Conservation (phyloP, 306 rosid species). For the Potentilla sterilis region DNA sequence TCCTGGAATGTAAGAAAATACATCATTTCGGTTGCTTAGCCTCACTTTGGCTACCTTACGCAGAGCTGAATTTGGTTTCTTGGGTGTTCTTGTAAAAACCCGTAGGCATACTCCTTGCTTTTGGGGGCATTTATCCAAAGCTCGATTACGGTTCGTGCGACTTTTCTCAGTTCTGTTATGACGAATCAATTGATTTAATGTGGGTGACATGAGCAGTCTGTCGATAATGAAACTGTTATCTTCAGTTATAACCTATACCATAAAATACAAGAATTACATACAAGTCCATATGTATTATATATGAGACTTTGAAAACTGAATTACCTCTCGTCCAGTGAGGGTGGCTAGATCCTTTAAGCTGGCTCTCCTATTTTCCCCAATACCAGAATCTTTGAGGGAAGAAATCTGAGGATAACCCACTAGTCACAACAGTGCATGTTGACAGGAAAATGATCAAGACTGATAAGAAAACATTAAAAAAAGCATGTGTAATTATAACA, state of each 20-base stretch:
- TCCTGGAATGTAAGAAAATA: no score
- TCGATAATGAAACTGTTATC: conserved; percentile 77
- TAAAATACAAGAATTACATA: conserved; percentile 1
- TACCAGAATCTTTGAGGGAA: conserved; percentile 94
- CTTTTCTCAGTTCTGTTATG: background rate
- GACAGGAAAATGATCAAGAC: conserved; percentile 14
- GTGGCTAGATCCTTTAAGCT: conserved; percentile 73
- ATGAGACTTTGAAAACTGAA: conserved; percentile 11
- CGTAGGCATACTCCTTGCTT: conserved; percentile 13
- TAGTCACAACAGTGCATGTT: conserved; percentile 18
- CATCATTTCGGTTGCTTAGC: conserved; percentile 10
- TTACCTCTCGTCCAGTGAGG: conserved; percentile 90
- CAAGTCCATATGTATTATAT: background rate
- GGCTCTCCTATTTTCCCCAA: conserved; percentile 82
- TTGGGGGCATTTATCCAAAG: conserved; percentile 12
- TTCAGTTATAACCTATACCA: conserved; percentile 60
- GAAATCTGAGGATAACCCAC: conserved; percentile 56
- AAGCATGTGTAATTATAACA: background rate
- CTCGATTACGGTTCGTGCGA: conserved; percentile 13
- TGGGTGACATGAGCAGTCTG: conserved; percentile 24
- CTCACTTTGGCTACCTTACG: conserved; percentile 12
- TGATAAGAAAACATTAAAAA: background rate
- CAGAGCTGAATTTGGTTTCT: conserved; percentile 13
- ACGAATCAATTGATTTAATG: conserved; percentile 11
- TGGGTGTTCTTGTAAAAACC: conserved; percentile 10